Percentiles rank a stretch among this genome's conserved stretches.
phyloP scores from a whole-genome alignment of 1,284 basidiomycete genomes.

The Ganoderma lingzhi region DNA sequence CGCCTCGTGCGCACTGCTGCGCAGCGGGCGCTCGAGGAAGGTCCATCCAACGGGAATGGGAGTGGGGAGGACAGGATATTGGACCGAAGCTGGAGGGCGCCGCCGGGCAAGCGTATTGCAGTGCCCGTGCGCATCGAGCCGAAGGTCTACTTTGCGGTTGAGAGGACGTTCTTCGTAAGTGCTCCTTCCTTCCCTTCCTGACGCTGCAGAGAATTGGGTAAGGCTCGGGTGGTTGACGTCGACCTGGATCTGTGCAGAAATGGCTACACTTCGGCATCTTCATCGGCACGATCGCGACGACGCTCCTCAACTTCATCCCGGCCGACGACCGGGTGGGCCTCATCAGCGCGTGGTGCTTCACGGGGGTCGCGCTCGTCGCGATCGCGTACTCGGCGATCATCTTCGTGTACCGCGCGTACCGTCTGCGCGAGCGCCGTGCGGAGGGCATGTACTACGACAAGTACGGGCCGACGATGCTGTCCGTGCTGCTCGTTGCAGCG shows the following conservation, averaged over 20 bases:
- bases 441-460: conserved; percentile 89
- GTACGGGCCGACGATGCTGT: conserved; percentile 85
- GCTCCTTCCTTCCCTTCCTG: neutral
- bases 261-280: conserved; percentile 95
- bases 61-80: conserved; percentile 60
- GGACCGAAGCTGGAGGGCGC: conserved; percentile 83
- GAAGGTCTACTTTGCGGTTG: conserved; percentile 97
- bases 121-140: conserved; percentile 96
- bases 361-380: conserved; percentile 86
- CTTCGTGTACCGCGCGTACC: conserved; percentile 87
- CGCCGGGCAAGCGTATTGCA: conserved; percentile 89
- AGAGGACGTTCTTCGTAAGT: conserved; percentile 87
- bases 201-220: neutral
- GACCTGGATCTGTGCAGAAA: conserved; percentile 58
- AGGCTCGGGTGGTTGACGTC: neutral
- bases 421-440: conserved; percentile 78
- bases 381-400: conserved; percentile 91
- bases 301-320: conserved; percentile 88
- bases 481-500: conserved; percentile 74
- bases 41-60: conserved; percentile 32
- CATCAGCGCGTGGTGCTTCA: conserved; percentile 89
- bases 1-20: neutral
- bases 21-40: conserved; percentile 38
- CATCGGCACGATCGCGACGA: conserved; percentile 89
- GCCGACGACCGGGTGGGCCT: conserved; percentile 82